These are phyloP conservation scores for Epichloe typhina DNA, from an alignment of 2,329 filamentous ascomycete genomes.

Conservation along the genomic window DNA sequence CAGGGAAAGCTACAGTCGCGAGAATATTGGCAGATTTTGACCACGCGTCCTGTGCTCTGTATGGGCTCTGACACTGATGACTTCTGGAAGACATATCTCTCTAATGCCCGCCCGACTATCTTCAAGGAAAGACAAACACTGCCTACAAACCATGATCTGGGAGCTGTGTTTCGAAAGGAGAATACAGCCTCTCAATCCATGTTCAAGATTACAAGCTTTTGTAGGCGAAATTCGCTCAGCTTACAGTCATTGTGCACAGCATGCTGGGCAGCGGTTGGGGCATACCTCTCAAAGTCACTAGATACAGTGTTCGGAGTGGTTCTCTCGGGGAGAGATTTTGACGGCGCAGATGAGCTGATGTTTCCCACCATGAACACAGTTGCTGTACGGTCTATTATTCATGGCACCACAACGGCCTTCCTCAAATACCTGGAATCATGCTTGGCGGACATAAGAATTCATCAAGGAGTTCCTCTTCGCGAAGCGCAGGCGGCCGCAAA, in stretches of 20 bases:
- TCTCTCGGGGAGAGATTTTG: slow-evolving; percentile 69
- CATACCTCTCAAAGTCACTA: slow-evolving; percentile 46
- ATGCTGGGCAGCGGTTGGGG: slow-evolving; percentile 61
- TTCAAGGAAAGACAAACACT: slow-evolving; percentile 9
- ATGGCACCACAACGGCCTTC: slow-evolving; percentile 52
- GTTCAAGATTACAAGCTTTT: slow-evolving; percentile 35
- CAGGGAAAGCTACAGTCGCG: slow-evolving; percentile 26
- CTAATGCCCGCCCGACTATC: slow-evolving; percentile 29
- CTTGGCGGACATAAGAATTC: slow-evolving; percentile 50
- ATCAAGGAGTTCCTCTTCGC: slow-evolving; percentile 67
- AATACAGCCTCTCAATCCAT: slow-evolving; percentile 1
- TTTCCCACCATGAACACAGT: slow-evolving; percentile 94
- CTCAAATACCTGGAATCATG: slow-evolving; percentile 62
- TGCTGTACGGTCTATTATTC: slow-evolving; percentile 56
- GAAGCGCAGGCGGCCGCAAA: slow-evolving; percentile 40
- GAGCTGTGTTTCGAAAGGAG: slow-evolving; percentile 7
- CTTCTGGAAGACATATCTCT: slow-evolving; percentile 64
- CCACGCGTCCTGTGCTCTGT: slow-evolving; percentile 4
- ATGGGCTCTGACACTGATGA: slow-evolving; percentile 12
- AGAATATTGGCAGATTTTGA: slow-evolving; percentile 17
- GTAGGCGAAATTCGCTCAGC: slow-evolving; percentile 53
- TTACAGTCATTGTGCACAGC: slow-evolving; percentile 65
- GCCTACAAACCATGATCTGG: background rate
- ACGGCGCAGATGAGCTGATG: slow-evolving; percentile 51
- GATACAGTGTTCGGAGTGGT: slow-evolving; percentile 77